Percentiles rank a stretch among this genome's conserved stretches.
Conservation (phyloP, 164 flowering plant genomes). For the Amborella trichopoda region DNA sequence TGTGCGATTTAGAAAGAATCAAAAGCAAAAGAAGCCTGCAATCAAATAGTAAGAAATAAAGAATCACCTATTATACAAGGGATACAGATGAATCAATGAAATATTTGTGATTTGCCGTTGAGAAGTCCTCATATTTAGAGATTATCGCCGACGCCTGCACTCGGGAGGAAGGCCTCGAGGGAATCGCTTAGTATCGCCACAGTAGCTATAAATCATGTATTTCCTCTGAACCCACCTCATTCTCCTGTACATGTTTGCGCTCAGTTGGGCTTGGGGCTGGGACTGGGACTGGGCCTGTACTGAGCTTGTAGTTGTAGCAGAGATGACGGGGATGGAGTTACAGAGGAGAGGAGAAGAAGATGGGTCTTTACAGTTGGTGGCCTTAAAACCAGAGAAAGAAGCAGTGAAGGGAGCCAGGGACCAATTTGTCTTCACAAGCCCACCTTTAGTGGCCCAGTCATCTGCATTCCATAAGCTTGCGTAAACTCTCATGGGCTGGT, state of each 20-base stretch:
- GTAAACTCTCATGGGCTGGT: slow-evolving; percentile 4
- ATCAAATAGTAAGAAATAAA: too few species aligned
- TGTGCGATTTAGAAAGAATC: too few species aligned
- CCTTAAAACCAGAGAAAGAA: not conserved
- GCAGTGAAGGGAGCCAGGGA: slow-evolving; percentile 3
- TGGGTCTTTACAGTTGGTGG: not conserved
- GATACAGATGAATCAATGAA: too few species aligned
- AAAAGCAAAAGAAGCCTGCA: too few species aligned
- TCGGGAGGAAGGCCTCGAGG: slow-evolving; percentile 2
- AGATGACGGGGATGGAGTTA: too few species aligned
- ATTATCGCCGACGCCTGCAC: too few species aligned
- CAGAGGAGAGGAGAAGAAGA: not conserved
- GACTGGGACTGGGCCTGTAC: not conserved
- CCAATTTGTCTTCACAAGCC: slow-evolving; percentile 4
- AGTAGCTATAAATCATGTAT: slow-evolving; percentile 6
- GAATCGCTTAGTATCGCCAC: slow-evolving; percentile 1
- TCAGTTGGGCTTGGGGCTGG: not conserved
- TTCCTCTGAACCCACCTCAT: slow-evolving; percentile 2
- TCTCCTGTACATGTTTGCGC: not conserved
- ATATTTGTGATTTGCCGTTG: too few species aligned
- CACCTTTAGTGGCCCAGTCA: slow-evolving; percentile 6
- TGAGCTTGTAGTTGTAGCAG: too few species aligned
- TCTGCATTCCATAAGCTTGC: slow-evolving; percentile 5
- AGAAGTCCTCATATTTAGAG: too few species aligned
- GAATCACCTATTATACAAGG: too few species aligned